phyloP scores from a whole-genome alignment of 1,139 yeast species.

The Zygoascus sp. region DNA sequence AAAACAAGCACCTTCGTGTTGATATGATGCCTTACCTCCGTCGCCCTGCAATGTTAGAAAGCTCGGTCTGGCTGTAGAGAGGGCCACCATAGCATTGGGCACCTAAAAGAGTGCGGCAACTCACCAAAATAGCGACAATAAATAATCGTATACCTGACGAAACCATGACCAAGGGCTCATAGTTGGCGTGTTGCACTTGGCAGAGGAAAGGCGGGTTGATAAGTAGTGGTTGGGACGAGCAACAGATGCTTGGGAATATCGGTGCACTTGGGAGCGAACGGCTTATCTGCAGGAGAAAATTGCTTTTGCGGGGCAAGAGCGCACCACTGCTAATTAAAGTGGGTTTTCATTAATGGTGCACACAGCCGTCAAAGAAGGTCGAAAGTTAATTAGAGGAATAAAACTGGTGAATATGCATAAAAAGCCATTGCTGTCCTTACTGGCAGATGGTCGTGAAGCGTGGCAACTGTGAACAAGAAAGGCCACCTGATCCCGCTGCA shows the following conservation, averaged over 20 bases:
- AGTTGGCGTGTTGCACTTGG: too few species aligned
- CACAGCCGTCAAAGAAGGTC: not conserved
- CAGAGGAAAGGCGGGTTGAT: too few species aligned
- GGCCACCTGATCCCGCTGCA: not conserved
- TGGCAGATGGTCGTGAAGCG: too few species aligned
- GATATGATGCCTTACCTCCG: conserved; percentile 22
- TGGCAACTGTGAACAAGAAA: too few species aligned
- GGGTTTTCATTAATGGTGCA: conserved; percentile 1
- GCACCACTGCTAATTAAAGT: not conserved
- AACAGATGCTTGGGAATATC: too few species aligned
- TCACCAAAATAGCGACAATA: conserved; percentile 31
- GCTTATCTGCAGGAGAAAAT: not conserved
- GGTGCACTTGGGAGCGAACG: not conserved
- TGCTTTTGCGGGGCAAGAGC: not conserved
- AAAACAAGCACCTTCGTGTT: too few species aligned
- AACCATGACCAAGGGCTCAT: conserved; percentile 29
- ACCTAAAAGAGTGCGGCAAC: conserved; percentile 11
- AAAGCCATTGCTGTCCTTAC: not conserved
- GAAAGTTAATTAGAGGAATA: not conserved
- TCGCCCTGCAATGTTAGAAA: conserved; percentile 22
- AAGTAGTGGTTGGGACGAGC: too few species aligned
- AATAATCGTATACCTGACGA: conserved; percentile 26
- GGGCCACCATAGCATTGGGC: not conserved
- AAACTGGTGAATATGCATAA: not conserved
- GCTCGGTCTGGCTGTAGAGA: too few species aligned